Evolutionary conservation across 1,284 basidiomycete genomes (phyloP).

Genomic region (Leccinum griseonigrum): DNA sequence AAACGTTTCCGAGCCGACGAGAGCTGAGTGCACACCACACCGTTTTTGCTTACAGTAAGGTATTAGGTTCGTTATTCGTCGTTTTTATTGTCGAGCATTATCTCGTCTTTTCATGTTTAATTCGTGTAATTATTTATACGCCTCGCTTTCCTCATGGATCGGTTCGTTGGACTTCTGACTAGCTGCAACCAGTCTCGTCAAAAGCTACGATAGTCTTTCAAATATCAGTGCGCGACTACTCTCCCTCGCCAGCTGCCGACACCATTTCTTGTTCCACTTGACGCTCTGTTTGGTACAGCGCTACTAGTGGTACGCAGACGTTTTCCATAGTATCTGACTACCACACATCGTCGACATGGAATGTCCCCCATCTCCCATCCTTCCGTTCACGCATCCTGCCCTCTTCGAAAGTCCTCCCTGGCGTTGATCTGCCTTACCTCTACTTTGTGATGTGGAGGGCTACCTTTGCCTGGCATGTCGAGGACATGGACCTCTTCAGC

Average conservation of each 20-base stretch:
- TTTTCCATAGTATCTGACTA: conserved; percentile 7
- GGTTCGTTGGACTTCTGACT: neutral
- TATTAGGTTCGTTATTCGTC: conserved; percentile 6
- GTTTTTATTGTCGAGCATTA: conserved; percentile 2
- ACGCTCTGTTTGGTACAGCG: conserved; percentile 92
- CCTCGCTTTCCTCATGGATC: neutral
- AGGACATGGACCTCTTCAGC: conserved; percentile 96
- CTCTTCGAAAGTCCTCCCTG: conserved; percentile 72
- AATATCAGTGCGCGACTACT: neutral
- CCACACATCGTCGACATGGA: conserved; percentile 58
- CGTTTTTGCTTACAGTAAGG: neutral
- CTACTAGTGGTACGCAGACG: conserved; percentile 68
- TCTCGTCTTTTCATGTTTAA: conserved; percentile 12
- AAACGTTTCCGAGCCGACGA: conserved; percentile 54
- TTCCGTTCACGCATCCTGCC: conserved; percentile 82
- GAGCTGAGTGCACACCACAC: conserved; percentile 22
- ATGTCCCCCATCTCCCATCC: conserved; percentile 89
- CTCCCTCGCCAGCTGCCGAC: conserved; percentile 3
- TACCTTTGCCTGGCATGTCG: conserved; percentile 98
- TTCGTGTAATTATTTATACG: conserved; percentile 19
- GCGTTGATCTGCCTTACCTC: conserved; percentile 96
- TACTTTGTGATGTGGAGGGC: conserved; percentile 99
- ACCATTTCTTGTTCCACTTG: conserved; percentile 51
- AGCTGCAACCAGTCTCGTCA: neutral
- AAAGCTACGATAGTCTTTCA: too few relatives aligned